Evolutionary conservation across 306 rosid genomes (phyloP), one percentile per base, ranked within the genome.

Genomic region (Mucuna pruriens): DNA sequence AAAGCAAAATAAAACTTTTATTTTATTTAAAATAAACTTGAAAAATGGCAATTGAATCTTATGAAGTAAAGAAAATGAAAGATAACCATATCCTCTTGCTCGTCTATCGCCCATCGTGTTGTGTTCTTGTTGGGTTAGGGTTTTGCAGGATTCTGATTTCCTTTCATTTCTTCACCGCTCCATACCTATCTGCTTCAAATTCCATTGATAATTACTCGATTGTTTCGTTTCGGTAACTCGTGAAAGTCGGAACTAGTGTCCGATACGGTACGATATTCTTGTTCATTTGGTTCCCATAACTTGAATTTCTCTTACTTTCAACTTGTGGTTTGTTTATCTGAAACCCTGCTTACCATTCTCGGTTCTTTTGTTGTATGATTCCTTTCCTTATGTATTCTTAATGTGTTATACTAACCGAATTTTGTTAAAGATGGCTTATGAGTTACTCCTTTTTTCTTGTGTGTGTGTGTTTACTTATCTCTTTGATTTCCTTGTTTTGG

Each of bases 71-170:
- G 31, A 29, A 10, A 3, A 38, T 25, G 7, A 38, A 46, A 48
- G 81, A 77, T 77, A 48, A 48, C 17, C 39, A 38, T 39, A 52
- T 67, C 57, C 15, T 38, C 67, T 40, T 54, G 31, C 44, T 69
- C 49, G 0, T 40, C 22, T 25, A 6, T 69, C 48, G 23, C 0
- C 48, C 31, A 29, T 15, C 0, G 40, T 36, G 40, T 0, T 25
- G 38, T 25, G 40, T 7, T 33, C 51, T n/a, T 23, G 17, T 63
- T 29, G 44, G 29, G 39, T 22, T 49, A 62, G 81, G 54, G 76
- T 66, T 40, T 40, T 40, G 77, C 71, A 31, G 61, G 42, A 22
- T 79, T 55, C 62, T 49, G 20, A 42, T 54, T 79, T 16, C 34
- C 61, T 16, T 39, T 40, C 54, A 0, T 68, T 52, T 68, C 54